Base-by-base conservation (phyloP, 768 basidiomycete species). In the Lyophyllum atratum region DNA sequence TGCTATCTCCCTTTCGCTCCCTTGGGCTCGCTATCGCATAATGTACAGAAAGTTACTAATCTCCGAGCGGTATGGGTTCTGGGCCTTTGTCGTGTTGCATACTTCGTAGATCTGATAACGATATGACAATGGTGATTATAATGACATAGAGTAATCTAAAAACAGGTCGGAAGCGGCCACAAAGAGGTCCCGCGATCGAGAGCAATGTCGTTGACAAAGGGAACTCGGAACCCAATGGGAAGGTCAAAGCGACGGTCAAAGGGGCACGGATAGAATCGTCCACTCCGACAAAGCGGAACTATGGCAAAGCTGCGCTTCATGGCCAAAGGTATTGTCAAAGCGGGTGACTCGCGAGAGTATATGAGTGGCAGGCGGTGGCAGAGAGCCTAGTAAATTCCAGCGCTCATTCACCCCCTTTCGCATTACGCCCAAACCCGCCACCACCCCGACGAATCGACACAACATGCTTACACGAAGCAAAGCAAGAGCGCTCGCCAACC, bases 401-500 rank as follows among this genome's bases (percentile, higher is more conserved):
- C n/a, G 10, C 49, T 28, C 21, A 40, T 22, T 10, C 49, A 8
- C 22, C 17, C 34, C 34, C 31, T 33, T 37, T 37, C 34, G 34
- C 3, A 37, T 6, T 15, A 37, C 34, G 17, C 48, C n/a, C 14
- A 29, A 9, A 31, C 19, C 28, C 33, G 39, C 17, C 21, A 28
- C 6, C 42, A 24, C 3, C 14, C 28, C 34, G n/a, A 37, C 11
- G 17, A 42, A 21, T 7, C 39, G 19, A 44, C 22, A 33, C 11
- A 15, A 44, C 39, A 62, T 62, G 61, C 17, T 62, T 17, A 62
- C 61, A 4, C 37, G 57, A 40, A 62, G 57, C 57, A 50, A 56
- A 49, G 61, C 61, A 14, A 48, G 54, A 22, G 45, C 46, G 22
- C 22, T 52, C 15, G 50, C 45, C 7, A 25, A n/a, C 26, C 33